phyloP scores from a whole-genome alignment of 2,329 filamentous ascomycete species.

The Trichoderma sp. region DNA sequence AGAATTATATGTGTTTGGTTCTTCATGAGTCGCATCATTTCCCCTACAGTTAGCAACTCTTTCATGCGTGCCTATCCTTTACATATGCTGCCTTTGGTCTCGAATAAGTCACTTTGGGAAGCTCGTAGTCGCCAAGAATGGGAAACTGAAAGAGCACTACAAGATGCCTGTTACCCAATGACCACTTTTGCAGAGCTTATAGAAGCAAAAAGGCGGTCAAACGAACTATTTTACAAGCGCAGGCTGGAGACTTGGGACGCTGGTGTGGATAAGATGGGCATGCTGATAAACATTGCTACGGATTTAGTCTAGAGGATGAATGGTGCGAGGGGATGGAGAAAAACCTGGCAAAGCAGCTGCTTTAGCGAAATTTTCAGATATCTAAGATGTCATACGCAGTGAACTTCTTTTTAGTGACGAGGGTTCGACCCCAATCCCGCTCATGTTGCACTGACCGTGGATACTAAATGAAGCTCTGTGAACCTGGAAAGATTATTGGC shows the following conservation, averaged over 20 bases:
- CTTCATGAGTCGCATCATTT: background rate
- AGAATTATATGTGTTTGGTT: constrained; percentile 3
- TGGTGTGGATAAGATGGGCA: background rate
- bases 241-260: constrained; percentile 1
- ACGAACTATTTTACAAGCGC: background rate
- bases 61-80: background rate
- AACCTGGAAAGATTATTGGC: background rate
- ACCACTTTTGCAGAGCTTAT: background rate
- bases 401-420: background rate
- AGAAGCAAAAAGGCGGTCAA: background rate
- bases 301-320: background rate
- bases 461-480: background rate
- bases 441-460: background rate
- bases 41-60: no score
- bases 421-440: background rate
- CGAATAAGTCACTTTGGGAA: background rate
- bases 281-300: background rate
- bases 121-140: background rate
- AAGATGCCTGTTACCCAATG: background rate
- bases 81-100: background rate
- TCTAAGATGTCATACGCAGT: background rate
- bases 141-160: background rate
- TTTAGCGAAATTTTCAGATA: background rate
- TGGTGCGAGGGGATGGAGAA: background rate
- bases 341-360: background rate